Base-by-base conservation (phyloP, 805 yeast species). In the Komagataella pastoris region DNA sequence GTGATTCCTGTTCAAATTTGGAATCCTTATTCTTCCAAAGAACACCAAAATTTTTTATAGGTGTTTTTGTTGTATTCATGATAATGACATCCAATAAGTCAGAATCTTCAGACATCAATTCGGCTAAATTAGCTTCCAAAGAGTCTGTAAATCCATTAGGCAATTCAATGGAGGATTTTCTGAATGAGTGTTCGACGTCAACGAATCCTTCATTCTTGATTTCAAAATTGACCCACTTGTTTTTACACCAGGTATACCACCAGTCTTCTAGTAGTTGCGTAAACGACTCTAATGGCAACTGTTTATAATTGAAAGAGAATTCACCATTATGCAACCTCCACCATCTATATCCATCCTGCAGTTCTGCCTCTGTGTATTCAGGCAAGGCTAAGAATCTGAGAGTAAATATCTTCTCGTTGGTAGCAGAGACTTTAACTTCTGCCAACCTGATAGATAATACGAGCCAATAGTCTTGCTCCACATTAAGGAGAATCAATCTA, bases 181-280 rank as follows among this genome's bases (percentile, higher is more conserved):
- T 56, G 17, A 57, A 54, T 2, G 67, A 66, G 10, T 61, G 48
- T 4, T 64, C 53, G 24, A 65, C 43, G 49, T 65, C 68, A 47
- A 68, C 49, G n/a, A 63, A 50, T 0, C 75, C 75, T 51, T 66
- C 61, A 48, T 63, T 68, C 10, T 53, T 53, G 14, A 69, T 43
- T 8, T 58, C 55, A 47, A 54, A 65, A 3, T 61, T 58, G 7
- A 65, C 19, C 7, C 49, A 63, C 40, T 59, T 57, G 51, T 63
- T 59, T 1, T n/a, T 46, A 3, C 66, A 52, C 74, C 75, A 72
- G 1, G 51, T 51, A 3, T 47, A 52, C 73, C 74, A 72, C 75
- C 75, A 71, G 17, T 54, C 53, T 24, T 53, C 54, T 6, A 65
- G 48, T n/a, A 50, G 51, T 14, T 47, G 51, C 1, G 54, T 46